Evolutionary conservation across 2,329 filamentous ascomycete genomes (phyloP).

Genomic region (Aureobasidium sp.): DNA sequence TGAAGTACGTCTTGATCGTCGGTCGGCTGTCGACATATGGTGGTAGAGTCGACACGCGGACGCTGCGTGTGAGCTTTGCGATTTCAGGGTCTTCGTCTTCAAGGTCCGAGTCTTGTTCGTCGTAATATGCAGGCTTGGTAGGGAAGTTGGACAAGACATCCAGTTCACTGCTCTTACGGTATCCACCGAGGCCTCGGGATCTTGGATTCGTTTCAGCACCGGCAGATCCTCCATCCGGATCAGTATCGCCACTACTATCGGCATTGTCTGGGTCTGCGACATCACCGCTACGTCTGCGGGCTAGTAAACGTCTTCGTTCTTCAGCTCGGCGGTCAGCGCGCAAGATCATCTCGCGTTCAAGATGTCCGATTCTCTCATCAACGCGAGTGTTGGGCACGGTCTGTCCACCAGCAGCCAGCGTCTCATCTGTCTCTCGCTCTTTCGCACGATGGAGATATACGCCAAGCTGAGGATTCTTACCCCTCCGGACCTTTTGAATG

Average conservation of each 20-base stretch:
- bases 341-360: constrained; percentile 48
- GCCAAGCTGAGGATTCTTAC: constrained; percentile 50
- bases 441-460: constrained; percentile 55
- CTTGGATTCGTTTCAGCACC: constrained; percentile 11
- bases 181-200: constrained; percentile 24
- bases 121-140: constrained; percentile 12
- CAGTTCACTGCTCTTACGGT: constrained; percentile 25
- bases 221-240: constrained; percentile 35
- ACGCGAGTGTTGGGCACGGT: constrained; percentile 34
- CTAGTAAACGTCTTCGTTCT: constrained; percentile 22
- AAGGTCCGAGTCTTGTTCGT: constrained; percentile 22
- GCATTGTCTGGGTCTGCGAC: constrained; percentile 17
- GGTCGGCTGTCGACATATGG: constrained; percentile 50
- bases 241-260: constrained; percentile 38
- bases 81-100: constrained; percentile 17
- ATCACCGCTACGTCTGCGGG: background rate
- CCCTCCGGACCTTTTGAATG: constrained; percentile 51
- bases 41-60: constrained; percentile 40
- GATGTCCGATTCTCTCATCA: constrained; percentile 47
- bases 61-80: constrained; percentile 20
- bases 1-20: constrained; percentile 56
- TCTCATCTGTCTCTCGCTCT: constrained; percentile 45
- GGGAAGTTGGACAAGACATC: constrained; percentile 17
- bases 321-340: constrained; percentile 29
- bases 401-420: constrained; percentile 27